Conservation (phyloP, 2,329 filamentous ascomycete genomes). For the Mycosphaerella sp. region DNA sequence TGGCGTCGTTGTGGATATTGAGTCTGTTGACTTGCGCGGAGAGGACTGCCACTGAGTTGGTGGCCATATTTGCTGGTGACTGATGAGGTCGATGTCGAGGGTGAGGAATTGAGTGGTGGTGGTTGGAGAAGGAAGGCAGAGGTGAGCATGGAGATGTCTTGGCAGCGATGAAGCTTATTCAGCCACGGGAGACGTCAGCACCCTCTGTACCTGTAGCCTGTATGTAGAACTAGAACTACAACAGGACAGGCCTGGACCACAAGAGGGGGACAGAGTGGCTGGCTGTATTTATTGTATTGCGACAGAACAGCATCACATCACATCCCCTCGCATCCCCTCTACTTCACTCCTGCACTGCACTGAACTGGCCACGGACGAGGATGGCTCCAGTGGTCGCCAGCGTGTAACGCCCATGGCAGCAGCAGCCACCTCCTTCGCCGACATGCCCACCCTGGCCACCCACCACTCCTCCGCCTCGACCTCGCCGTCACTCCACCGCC, state of each 20-base stretch:
- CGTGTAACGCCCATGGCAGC: background rate
- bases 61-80: conserved; percentile 10
- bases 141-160: background rate
- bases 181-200: no score
- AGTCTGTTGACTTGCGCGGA: conserved; percentile 27
- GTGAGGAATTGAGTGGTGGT: background rate
- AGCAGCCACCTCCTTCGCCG: conserved; percentile 23
- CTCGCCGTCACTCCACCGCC: conserved; percentile 31
- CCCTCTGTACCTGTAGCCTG: no score
- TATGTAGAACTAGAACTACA: no score
- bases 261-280: no score
- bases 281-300: no score
- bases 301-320: no score
- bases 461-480: conserved; percentile 8
- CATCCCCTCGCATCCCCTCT: no score
- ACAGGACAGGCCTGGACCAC: no score
- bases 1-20: conserved; percentile 12
- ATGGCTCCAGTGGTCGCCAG: background rate
- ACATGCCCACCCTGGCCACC: conserved; percentile 26
- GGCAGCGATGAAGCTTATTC: no score
- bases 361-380: background rate
- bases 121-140: background rate
- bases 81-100: background rate
- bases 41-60: conserved; percentile 18
- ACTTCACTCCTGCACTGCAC: no score